Evolutionary conservation across 805 yeast genomes (phyloP).

Genomic region (Yueomyces sp.): DNA sequence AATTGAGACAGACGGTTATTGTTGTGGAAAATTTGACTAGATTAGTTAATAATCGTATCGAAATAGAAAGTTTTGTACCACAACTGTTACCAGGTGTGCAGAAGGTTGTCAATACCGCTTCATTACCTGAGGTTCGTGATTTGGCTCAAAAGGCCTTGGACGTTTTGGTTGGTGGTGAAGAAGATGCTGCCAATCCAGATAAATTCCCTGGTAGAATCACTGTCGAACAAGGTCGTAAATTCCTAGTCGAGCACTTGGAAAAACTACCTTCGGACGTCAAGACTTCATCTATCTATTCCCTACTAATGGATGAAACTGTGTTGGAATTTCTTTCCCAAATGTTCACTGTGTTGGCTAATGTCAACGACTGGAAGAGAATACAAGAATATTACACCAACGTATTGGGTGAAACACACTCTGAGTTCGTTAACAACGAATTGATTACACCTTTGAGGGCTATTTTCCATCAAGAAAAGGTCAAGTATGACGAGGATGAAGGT

Average conservation of each 20-base stretch:
- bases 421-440: conserved; percentile 26
- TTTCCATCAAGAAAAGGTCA: conserved; percentile 34
- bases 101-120: conserved; percentile 78
- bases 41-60: conserved; percentile 84
- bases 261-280: conserved; percentile 3
- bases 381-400: conserved; percentile 37
- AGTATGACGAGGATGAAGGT: conserved; percentile 59
- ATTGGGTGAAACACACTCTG: conserved; percentile 23
- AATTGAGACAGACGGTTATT: conserved; percentile 89
- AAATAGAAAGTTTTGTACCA: conserved; percentile 81
- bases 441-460: conserved; percentile 39
- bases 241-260: conserved; percentile 19
- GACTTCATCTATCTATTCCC: conserved; percentile 8
- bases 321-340: conserved; percentile 38
- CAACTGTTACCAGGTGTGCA: conserved; percentile 80
- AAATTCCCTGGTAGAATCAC: conserved; percentile 66
- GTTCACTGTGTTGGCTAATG: conserved; percentile 52
- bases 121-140: conserved; percentile 92
- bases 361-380: conserved; percentile 57
- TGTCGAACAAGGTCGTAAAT: conserved; percentile 37
- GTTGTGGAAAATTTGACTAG: conserved; percentile 93
- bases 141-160: conserved; percentile 75
- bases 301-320: conserved; percentile 20
- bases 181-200: conserved; percentile 32
- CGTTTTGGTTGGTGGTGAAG: conserved; percentile 69